phyloP scores from a whole-genome alignment of 345 rosid genomes.

The Hypericum perforatum region DNA sequence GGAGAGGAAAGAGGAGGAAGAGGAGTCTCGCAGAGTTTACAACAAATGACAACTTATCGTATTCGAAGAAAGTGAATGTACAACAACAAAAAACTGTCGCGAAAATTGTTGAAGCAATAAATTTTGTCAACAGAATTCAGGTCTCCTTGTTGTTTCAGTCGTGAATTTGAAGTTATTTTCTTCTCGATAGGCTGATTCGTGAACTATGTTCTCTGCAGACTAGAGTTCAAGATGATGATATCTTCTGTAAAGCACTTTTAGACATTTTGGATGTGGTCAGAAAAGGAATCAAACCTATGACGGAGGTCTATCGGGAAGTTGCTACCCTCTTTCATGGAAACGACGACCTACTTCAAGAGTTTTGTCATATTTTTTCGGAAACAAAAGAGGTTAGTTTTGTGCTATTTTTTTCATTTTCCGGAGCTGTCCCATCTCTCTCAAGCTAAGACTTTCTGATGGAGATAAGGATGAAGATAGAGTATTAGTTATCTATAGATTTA shows the following conservation, averaged over 20 bases:
- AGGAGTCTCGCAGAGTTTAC: constrained; percentile 63
- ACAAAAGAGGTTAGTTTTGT: constrained; percentile 52
- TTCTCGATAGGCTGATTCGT: constrained; percentile 1
- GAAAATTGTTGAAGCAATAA: constrained; percentile 31
- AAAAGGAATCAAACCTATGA: constrained; percentile 24
- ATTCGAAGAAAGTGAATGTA: constrained; percentile 89
- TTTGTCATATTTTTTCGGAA: constrained; percentile 88
- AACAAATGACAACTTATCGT: constrained; percentile 83
- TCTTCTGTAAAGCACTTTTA: constrained; percentile 21
- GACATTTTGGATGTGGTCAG: constrained; percentile 27
- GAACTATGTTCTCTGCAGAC: constrained; percentile 20
- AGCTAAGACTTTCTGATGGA: constrained; percentile 23
- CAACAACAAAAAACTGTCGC: constrained; percentile 26
- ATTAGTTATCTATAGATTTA: too few species aligned
- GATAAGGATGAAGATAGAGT: too few species aligned
- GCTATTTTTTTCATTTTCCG: constrained; percentile 6
- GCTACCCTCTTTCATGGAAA: constrained; percentile 78
- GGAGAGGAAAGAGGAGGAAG: constrained; percentile 28
- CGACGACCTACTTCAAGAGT: constrained; percentile 74
- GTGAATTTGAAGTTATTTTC: too few species aligned
- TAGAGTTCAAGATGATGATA: constrained; percentile 25
- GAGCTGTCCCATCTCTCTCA: constrained; percentile 9
- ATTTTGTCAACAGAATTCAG: too few species aligned
- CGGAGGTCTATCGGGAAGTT: constrained; percentile 37
- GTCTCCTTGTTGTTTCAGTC: too few species aligned